Percentiles rank a stretch among this genome's conserved stretches.
phyloP scores from a whole-genome alignment of 2,329 filamentous ascomycete species.

The Exophiala sideris region DNA sequence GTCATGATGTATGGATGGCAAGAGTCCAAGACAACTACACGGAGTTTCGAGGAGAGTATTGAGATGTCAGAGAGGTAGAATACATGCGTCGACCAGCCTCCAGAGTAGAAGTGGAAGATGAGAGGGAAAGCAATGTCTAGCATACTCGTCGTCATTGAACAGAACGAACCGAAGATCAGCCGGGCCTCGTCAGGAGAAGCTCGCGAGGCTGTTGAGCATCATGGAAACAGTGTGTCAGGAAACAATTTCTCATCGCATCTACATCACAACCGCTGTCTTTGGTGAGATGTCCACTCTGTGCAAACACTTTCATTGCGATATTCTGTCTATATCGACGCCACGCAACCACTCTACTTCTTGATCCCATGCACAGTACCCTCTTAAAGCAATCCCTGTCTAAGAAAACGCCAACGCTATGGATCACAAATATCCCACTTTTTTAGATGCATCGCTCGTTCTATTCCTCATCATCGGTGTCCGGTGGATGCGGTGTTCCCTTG shows the following conservation, averaged over 20 bases:
- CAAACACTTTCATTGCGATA: too few relatives aligned
- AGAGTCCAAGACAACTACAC: background rate
- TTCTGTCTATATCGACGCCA: background rate
- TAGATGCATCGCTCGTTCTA: conserved; percentile 20
- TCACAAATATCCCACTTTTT: background rate
- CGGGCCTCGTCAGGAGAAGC: too few relatives aligned
- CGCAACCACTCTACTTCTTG: background rate
- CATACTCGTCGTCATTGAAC: too few relatives aligned
- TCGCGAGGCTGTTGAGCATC: too few relatives aligned
- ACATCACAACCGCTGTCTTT: background rate
- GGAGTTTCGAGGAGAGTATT: background rate
- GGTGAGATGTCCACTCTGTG: too few relatives aligned
- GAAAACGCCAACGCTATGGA: conserved; percentile 19
- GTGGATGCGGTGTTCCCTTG: conserved; percentile 75
- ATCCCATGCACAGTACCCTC: background rate
- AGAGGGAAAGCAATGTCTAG: too few relatives aligned
- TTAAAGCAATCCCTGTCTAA: background rate
- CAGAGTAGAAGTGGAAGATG: background rate
- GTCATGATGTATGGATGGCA: background rate
- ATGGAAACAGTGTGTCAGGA: too few relatives aligned
- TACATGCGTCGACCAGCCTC: background rate
- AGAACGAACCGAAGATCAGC: too few relatives aligned
- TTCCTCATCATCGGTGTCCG: conserved; percentile 73
- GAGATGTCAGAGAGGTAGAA: background rate
- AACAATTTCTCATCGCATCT: too few relatives aligned